Evolutionary conservation across 148 eudicot genomes (phyloP).

Genomic region (Suaeda aralocaspica): DNA sequence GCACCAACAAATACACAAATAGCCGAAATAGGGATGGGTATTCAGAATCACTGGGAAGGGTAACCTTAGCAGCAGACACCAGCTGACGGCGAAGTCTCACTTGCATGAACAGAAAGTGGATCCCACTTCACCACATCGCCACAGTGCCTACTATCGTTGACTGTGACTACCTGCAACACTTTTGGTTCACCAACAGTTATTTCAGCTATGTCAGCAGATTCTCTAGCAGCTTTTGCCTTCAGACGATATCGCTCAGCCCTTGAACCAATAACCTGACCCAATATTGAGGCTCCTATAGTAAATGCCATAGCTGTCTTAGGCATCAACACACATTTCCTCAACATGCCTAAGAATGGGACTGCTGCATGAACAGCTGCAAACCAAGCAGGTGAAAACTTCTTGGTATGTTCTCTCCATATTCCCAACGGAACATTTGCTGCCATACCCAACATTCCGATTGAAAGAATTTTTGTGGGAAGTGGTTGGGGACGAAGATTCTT

Average conservation of each 20-base stretch:
- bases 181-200: conserved; percentile 21
- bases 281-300: conserved; percentile 82
- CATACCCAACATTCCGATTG: conserved; percentile 82
- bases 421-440: conserved; percentile 90
- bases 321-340: conserved; percentile 82
- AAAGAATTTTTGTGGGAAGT: conserved; percentile 69
- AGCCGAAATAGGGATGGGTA: not conserved
- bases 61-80: conserved; percentile 40
- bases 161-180: conserved; percentile 25
- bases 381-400: conserved; percentile 95
- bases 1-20: conserved; percentile 13
- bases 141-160: conserved; percentile 35
- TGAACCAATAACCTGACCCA: conserved; percentile 96
- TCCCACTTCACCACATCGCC: conserved; percentile 50
- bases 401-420: conserved; percentile 90
- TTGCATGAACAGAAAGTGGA: conserved; percentile 32
- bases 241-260: conserved; percentile 85
- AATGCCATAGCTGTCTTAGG: conserved; percentile 97
- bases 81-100: conserved; percentile 37
- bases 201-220: conserved; percentile 21
- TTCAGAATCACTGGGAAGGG: not conserved
- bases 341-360: conserved; percentile 89
- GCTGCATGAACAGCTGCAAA: conserved; percentile 96
- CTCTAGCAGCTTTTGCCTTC: conserved; percentile 42
- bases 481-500: conserved; percentile 91